Percentiles rank a stretch among this genome's conserved stretches.
Conservation (phyloP, 2,329 filamentous ascomycete genomes). For the Diaporthe helianthi region DNA sequence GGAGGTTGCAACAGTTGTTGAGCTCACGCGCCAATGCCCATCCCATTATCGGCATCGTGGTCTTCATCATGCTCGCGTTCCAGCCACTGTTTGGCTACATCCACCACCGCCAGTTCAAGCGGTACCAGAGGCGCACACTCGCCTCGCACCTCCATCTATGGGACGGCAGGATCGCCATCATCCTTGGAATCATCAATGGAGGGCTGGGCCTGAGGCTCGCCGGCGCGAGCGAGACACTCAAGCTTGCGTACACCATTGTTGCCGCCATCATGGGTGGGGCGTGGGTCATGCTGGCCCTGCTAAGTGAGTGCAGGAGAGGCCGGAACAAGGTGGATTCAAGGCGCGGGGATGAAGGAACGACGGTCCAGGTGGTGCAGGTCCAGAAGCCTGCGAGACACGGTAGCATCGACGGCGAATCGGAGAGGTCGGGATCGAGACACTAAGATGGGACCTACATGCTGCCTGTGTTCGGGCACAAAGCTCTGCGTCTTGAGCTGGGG, state of each 20-base stretch:
- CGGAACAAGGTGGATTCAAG: neutral
- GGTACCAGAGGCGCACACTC: slow-evolving; percentile 46
- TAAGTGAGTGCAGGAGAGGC: slow-evolving; percentile 41
- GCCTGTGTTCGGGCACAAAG: neutral
- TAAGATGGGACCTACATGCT: neutral
- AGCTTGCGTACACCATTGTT: slow-evolving; percentile 49
- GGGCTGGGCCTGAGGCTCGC: slow-evolving; percentile 52
- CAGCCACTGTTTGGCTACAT: slow-evolving; percentile 51
- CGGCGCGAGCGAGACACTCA: slow-evolving; percentile 38
- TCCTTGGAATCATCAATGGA: slow-evolving; percentile 54
- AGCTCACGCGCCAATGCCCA: slow-evolving; percentile 48
- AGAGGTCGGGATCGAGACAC: slow-evolving; percentile 6
- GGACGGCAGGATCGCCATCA: slow-evolving; percentile 49
- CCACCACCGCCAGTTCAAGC: slow-evolving; percentile 52
- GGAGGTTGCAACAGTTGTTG: slow-evolving; percentile 39
- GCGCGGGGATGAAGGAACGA: neutral
- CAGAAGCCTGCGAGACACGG: neutral
- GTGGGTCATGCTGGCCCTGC: slow-evolving; percentile 47
- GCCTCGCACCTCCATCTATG: slow-evolving; percentile 53
- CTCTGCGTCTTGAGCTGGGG: neutral
- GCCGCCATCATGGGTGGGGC: slow-evolving; percentile 47
- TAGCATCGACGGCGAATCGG: slow-evolving; percentile 6
- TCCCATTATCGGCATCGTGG: slow-evolving; percentile 54
- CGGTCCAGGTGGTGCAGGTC: slow-evolving; percentile 4
- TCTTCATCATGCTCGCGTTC: slow-evolving; percentile 48